phyloP scores from a whole-genome alignment of 2,329 filamentous ascomycete genomes.

The Fusarium concolor region DNA sequence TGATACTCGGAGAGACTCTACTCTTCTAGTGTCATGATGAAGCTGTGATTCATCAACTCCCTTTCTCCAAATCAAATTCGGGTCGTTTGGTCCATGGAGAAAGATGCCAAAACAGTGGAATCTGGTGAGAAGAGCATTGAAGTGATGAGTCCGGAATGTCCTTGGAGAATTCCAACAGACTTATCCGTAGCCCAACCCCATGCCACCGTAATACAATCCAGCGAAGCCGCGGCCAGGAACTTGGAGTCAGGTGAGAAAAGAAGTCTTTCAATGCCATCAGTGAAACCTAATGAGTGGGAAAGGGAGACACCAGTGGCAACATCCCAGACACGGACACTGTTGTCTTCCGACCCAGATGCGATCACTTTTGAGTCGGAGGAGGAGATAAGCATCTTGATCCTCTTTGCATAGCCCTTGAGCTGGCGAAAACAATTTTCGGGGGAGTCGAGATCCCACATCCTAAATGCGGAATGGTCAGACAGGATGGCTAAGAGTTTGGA shows the following conservation, averaged over 20 bases:
- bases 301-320: not conserved
- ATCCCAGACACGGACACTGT: not conserved
- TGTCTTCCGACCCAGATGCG: not conserved
- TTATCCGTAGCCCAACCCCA: not conserved
- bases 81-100: not conserved
- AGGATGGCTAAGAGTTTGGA: not conserved
- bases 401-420: not conserved
- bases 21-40: not conserved
- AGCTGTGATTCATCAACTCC: not conserved
- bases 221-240: not conserved
- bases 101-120: not conserved
- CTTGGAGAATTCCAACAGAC: not conserved
- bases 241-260: not conserved
- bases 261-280: not conserved
- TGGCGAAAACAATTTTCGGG: not conserved
- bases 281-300: not conserved
- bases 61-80: not conserved
- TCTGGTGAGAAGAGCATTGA: not conserved
- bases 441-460: not conserved
- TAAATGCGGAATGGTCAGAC: not conserved
- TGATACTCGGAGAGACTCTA: not conserved
- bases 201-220: not conserved
- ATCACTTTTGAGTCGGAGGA: not conserved
- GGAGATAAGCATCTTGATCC: not conserved
- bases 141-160: not conserved